Evolutionary conservation across 176 grass and related monocot genomes (phyloP).

Genomic region (Urochloa ruziziensis): DNA sequence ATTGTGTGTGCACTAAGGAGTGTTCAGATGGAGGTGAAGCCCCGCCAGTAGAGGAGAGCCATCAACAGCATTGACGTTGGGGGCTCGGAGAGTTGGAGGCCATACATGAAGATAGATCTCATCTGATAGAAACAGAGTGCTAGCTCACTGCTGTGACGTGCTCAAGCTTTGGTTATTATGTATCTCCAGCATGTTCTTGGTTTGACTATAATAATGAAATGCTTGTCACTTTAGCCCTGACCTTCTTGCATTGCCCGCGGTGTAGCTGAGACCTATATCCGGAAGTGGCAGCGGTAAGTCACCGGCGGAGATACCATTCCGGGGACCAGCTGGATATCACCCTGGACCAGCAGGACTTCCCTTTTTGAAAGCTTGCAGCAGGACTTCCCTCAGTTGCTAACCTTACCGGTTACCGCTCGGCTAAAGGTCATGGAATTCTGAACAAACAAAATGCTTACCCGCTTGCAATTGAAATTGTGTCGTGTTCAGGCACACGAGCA

Average conservation of each 20-base stretch:
- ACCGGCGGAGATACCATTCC: too few species aligned
- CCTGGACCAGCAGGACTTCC: too few species aligned
- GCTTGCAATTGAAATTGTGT: background rate
- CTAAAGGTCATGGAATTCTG: background rate
- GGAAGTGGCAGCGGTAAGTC: too few species aligned
- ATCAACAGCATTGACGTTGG: background rate
- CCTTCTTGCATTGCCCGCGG: too few species aligned
- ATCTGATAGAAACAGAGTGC: background rate
- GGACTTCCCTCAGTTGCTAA: too few species aligned
- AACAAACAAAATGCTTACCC: background rate
- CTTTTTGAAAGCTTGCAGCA: too few species aligned
- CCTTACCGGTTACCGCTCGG: too few species aligned
- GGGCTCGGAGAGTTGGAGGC: background rate
- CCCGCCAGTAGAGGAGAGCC: background rate
- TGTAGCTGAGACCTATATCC: too few species aligned
- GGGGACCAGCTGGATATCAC: too few species aligned
- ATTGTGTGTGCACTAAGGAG: slow-evolving; percentile 6
- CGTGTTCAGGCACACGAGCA: background rate
- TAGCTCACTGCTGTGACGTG: background rate
- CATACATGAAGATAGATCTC: background rate
- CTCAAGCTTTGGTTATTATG: background rate
- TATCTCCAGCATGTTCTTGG: background rate
- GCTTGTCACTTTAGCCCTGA: background rate
- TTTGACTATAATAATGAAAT: background rate
- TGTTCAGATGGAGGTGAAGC: background rate